phyloP scores from a whole-genome alignment of 2,329 filamentous ascomycete genomes.

The Sodiomyces alkalinus region DNA sequence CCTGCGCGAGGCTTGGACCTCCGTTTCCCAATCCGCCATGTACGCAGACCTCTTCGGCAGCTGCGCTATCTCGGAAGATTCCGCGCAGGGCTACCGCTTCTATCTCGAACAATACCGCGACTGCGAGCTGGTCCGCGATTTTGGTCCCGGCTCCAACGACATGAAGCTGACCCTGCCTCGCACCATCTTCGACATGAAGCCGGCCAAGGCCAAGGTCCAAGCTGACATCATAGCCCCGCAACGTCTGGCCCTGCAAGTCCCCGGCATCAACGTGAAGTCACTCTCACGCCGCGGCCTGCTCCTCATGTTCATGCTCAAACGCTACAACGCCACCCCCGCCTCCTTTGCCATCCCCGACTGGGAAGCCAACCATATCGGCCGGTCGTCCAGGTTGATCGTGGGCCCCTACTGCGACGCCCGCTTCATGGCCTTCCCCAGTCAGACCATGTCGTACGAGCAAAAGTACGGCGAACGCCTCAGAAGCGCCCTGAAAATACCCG shows the following conservation, averaged over 20 bases:
- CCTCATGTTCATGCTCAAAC: slow-evolving; percentile 1
- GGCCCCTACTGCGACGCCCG: slow-evolving; percentile 1
- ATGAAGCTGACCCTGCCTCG: background rate
- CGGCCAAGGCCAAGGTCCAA: background rate
- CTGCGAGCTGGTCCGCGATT: background rate
- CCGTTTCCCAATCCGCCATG: background rate
- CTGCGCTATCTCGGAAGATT: background rate
- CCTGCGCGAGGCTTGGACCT: background rate
- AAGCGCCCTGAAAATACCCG: background rate
- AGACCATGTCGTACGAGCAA: too few relatives aligned
- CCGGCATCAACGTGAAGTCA: slow-evolving; percentile 2
- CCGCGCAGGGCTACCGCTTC: background rate
- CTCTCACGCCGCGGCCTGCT: background rate
- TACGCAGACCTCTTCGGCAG: background rate
- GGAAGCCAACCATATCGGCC: slow-evolving; percentile 1
- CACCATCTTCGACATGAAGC: background rate
- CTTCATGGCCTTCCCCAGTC: slow-evolving; percentile 3
- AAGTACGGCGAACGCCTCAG: too few relatives aligned
- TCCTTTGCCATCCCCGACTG: slow-evolving; percentile 2
- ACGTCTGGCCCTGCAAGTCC: slow-evolving; percentile 1
- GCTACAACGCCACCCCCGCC: background rate
- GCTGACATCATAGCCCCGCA: background rate
- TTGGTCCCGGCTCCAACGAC: background rate
- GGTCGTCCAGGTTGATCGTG: background rate
- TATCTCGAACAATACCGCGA: background rate